These are phyloP conservation scores for Senna siamea DNA, from an alignment of 306 rosid species.

Conservation along the genomic window DNA sequence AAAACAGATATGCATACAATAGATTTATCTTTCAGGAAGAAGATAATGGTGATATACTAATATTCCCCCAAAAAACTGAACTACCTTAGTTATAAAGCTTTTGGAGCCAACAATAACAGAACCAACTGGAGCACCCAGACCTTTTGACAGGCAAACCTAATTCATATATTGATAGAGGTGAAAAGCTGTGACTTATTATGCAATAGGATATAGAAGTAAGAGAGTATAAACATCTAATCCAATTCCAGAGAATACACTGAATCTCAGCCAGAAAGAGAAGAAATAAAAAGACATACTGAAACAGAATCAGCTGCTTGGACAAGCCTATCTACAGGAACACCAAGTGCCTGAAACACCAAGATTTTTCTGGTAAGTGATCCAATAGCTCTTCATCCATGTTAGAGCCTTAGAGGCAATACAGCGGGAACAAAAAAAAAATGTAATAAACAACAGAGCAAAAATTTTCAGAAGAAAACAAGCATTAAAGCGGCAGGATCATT, in stretches of 20 bases:
- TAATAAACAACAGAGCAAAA: neutral
- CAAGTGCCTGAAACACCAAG: constrained; percentile 75
- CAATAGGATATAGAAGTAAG: neutral
- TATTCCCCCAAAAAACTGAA: neutral
- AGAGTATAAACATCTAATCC: too few species aligned
- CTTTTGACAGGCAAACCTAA: constrained; percentile 90
- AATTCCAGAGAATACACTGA: too few species aligned
- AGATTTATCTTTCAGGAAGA: neutral
- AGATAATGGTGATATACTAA: neutral
- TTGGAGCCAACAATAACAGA: constrained; percentile 82
- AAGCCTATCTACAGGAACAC: constrained; percentile 85
- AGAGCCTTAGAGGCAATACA: too few species aligned
- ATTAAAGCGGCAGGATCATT: constrained; percentile 13
- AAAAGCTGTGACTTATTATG: neutral
- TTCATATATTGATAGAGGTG: constrained; percentile 32
- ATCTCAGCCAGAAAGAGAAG: constrained; percentile 43
- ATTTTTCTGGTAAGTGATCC: constrained; percentile 24
- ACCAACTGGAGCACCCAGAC: constrained; percentile 97
- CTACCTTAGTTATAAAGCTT: constrained; percentile 84
- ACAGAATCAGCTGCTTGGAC: constrained; percentile 94
- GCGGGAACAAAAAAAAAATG: neutral
- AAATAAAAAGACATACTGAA: constrained; percentile 39
- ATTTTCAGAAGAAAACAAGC: neutral
- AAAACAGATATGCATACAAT: constrained; percentile 15
- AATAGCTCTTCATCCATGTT: too few species aligned